Evolutionary conservation across 2,329 filamentous ascomycete genomes (phyloP).

Genomic region (Pseudocercospora musae): DNA sequence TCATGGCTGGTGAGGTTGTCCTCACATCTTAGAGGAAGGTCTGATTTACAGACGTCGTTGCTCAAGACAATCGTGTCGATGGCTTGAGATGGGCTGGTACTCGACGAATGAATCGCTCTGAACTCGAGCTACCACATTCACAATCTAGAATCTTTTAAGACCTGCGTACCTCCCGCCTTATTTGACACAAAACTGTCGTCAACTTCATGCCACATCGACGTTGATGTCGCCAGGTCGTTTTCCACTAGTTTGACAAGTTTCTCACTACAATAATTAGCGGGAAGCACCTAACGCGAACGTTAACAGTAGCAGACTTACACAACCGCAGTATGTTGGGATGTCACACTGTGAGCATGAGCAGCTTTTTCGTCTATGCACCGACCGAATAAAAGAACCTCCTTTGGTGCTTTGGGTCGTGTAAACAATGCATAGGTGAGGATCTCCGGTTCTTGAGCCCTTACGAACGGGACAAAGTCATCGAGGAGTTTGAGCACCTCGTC

Average conservation of each 20-base stretch:
- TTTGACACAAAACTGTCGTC: constrained; percentile 30
- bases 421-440: constrained; percentile 29
- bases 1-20: constrained; percentile 32
- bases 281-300: background rate
- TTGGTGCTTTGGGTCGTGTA: constrained; percentile 26
- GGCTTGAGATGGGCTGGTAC: background rate
- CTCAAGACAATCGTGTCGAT: background rate
- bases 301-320: constrained; percentile 16
- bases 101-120: background rate
- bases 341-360: constrained; percentile 18
- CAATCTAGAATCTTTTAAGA: background rate
- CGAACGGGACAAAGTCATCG: constrained; percentile 11
- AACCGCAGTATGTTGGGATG: constrained; percentile 25
- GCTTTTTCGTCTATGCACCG: constrained; percentile 22
- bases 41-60: background rate
- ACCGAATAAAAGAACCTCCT: constrained; percentile 27
- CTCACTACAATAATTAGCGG: constrained; percentile 15
- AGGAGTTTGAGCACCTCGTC: constrained; percentile 3
- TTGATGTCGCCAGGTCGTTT: constrained; percentile 15
- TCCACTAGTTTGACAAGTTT: constrained; percentile 18
- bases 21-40: constrained; percentile 6
- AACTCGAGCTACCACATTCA: background rate
- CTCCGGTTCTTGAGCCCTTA: constrained; percentile 21
- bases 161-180: constrained; percentile 1
- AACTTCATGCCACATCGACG: constrained; percentile 30